These are phyloP conservation scores for Millerozyma miso DNA, from an alignment of 805 yeast genomes.

Conservation along the genomic window DNA sequence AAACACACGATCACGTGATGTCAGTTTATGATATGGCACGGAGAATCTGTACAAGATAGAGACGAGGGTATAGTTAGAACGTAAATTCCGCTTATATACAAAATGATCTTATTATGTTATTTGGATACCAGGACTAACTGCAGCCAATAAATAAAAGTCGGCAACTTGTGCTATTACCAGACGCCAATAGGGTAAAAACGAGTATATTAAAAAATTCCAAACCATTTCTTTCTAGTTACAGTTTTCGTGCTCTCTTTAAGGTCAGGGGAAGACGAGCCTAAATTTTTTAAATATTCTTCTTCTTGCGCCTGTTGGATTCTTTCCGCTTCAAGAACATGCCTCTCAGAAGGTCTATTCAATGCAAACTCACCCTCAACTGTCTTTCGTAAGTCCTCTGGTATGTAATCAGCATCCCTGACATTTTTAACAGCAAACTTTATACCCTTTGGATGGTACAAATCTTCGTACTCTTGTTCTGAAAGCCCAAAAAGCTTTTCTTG, in stretches of 20 bases:
- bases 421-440: conserved; percentile 37
- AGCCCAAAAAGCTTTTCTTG: conserved; percentile 57
- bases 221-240: conserved; percentile 21
- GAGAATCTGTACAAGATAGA: too few relatives aligned
- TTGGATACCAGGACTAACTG: too few relatives aligned
- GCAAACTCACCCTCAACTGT: conserved; percentile 47
- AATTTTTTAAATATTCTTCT: conserved; percentile 38
- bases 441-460: conserved; percentile 47
- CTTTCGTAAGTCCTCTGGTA: conserved; percentile 37
- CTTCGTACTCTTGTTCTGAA: conserved; percentile 57
- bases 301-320: conserved; percentile 65
- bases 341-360: conserved; percentile 63
- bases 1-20: too few relatives aligned
- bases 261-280: conserved; percentile 20
- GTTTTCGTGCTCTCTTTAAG: conserved; percentile 3
- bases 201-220: conserved; percentile 13
- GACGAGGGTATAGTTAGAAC: too few relatives aligned
- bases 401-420: conserved; percentile 40
- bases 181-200: too few relatives aligned
- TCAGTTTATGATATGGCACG: neutral
- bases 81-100: neutral
- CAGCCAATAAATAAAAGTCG: too few relatives aligned
- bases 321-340: conserved; percentile 74
- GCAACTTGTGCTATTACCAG: too few relatives aligned
- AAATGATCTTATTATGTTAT: neutral